phyloP scores from a whole-genome alignment of 768 basidiomycete genomes.

The Pleurotus eryngii region DNA sequence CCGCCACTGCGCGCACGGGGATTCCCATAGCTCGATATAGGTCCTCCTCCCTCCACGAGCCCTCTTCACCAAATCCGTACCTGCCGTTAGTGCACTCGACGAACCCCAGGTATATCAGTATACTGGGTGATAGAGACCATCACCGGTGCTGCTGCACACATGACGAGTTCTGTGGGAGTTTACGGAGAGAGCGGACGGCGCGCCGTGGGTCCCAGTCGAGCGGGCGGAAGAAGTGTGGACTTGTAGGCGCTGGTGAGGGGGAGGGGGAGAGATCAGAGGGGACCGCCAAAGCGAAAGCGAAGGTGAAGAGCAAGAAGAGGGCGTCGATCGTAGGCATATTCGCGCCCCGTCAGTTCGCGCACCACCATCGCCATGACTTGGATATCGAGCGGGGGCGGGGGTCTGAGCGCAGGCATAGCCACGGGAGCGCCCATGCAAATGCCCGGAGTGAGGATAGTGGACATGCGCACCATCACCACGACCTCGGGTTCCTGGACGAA shows the following conservation, averaged over 20 bases:
- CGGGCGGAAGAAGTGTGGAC: neutral
- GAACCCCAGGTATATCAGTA: slow-evolving; percentile 1
- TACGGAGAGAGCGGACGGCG: neutral
- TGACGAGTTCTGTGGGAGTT: neutral
- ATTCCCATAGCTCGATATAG: neutral
- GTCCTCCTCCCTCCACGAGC: neutral
- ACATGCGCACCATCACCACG: neutral
- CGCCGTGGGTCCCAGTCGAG: neutral
- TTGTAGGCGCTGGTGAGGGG: too few species aligned
- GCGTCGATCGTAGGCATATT: neutral
- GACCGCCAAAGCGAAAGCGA: neutral
- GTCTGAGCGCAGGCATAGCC: neutral
- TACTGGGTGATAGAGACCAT: slow-evolving; percentile 7
- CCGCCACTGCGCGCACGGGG: neutral
- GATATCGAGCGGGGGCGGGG: neutral
- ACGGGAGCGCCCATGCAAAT: neutral
- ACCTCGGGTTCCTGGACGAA: slow-evolving; percentile 4
- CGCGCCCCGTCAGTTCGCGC: neutral
- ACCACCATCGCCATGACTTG: neutral
- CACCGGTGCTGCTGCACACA: slow-evolving; percentile 6
- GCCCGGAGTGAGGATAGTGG: neutral
- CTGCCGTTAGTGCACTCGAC: neutral
- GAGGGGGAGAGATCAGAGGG: neutral
- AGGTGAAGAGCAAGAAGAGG: neutral
- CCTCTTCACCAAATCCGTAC: neutral